Conservation (phyloP, 2,329 filamentous ascomycete genomes). For the Beauveria medogensis region DNA sequence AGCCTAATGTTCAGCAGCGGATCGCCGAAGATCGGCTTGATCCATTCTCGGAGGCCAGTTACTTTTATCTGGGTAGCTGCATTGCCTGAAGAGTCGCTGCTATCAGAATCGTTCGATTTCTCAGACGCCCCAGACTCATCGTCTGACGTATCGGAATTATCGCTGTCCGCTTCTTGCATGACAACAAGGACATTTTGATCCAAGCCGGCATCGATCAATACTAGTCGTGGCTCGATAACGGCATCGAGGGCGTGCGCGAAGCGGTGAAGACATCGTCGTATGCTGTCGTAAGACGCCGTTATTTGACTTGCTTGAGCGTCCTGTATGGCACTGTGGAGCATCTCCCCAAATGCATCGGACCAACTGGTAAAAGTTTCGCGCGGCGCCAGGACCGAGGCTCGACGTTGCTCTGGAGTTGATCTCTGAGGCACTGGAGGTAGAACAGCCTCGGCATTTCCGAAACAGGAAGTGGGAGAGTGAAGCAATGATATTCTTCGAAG, state of each 20-base stretch:
- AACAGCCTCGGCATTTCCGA: slow-evolving; percentile 31
- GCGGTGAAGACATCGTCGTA: slow-evolving; percentile 44
- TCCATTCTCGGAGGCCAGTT: slow-evolving; percentile 50
- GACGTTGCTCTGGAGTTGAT: background rate
- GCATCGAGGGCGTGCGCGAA: slow-evolving; percentile 42
- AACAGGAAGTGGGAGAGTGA: slow-evolving; percentile 37
- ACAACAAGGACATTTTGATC: slow-evolving; percentile 42
- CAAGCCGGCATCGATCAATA: slow-evolving; percentile 45
- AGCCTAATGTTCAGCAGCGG: slow-evolving; percentile 46
- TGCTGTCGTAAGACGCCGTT: slow-evolving; percentile 46
- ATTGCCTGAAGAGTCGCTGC: background rate
- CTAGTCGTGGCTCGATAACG: slow-evolving; percentile 43
- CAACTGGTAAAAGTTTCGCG: slow-evolving; percentile 26
- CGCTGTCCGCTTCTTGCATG: background rate
- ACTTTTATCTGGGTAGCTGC: slow-evolving; percentile 23
- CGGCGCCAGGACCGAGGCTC: background rate
- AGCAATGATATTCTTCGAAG: slow-evolving; percentile 36
- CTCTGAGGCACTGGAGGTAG: slow-evolving; percentile 15
- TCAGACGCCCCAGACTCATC: background rate
- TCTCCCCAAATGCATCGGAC: slow-evolving; percentile 47
- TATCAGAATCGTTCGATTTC: background rate
- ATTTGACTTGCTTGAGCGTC: slow-evolving; percentile 55
- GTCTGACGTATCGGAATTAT: background rate
- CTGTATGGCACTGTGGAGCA: slow-evolving; percentile 48
- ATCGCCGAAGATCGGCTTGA: slow-evolving; percentile 51